phyloP scores from a whole-genome alignment of 345 rosid genomes.

The Brassica incana region DNA sequence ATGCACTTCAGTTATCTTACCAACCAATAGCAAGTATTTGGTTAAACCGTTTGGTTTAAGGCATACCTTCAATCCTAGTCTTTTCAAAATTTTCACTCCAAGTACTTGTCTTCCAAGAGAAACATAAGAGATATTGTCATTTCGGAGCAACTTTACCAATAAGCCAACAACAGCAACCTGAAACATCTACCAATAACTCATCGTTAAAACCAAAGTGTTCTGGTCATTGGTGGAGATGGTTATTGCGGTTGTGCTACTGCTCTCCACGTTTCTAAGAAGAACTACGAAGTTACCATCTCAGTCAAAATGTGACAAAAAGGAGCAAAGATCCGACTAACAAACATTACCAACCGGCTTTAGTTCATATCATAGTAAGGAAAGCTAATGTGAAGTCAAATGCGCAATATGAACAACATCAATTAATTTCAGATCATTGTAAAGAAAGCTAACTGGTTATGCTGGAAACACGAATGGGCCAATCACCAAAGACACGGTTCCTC shows the following conservation, averaged over 20 bases:
- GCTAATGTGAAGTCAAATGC: too few species aligned
- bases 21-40: conserved; percentile 31
- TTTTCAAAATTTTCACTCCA: conserved; percentile 41
- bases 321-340: not conserved
- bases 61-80: conserved; percentile 33
- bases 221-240: conserved; percentile 98
- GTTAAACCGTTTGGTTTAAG: conserved; percentile 34
- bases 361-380: not conserved
- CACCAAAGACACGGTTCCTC: too few species aligned
- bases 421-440: too few species aligned
- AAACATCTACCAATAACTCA: conserved; percentile 42
- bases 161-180: conserved; percentile 55
- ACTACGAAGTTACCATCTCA: conserved; percentile 68
- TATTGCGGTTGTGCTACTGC: conserved; percentile 99
- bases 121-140: conserved; percentile 34
- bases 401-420: too few species aligned
- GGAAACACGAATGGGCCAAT: too few species aligned
- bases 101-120: conserved; percentile 42
- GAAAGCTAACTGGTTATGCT: too few species aligned
- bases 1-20: conserved; percentile 48
- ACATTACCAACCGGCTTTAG: not conserved
- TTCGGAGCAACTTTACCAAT: conserved; percentile 49
- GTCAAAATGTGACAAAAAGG: not conserved
- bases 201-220: conserved; percentile 61
- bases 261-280: conserved; percentile 80